Percentiles rank a stretch among this genome's conserved stretches.
phyloP scores from a whole-genome alignment of 768 basidiomycete genomes.

The Pleurotus cornucopiae region DNA sequence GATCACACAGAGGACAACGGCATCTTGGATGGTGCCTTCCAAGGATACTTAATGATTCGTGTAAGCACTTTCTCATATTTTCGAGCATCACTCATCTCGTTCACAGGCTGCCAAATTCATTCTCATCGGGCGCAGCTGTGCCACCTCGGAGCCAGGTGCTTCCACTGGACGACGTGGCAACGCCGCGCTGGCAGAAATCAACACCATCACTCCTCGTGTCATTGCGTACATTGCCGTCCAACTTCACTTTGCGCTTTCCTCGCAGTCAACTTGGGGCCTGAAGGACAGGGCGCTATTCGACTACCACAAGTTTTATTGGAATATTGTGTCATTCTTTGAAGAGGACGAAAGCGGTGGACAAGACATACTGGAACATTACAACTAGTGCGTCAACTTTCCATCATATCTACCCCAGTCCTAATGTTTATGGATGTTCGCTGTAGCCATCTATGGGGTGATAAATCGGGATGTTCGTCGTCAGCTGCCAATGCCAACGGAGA shows the following conservation, averaged over 20 bases:
- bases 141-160: slow-evolving; percentile 10
- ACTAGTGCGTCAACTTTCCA: slow-evolving; percentile 1
- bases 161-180: slow-evolving; percentile 13
- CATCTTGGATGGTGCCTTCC: not conserved
- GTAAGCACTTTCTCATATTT: not conserved
- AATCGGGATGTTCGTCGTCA: too few species aligned
- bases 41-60: slow-evolving; percentile 2
- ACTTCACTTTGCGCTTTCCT: slow-evolving; percentile 8
- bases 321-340: slow-evolving; percentile 8
- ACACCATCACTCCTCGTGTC: slow-evolving; percentile 9
- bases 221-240: slow-evolving; percentile 18
- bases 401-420: not conserved
- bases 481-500: too few species aligned
- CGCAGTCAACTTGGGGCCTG: slow-evolving; percentile 1
- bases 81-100: not conserved
- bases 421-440: not conserved
- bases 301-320: slow-evolving; percentile 11
- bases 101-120: slow-evolving; percentile 13
- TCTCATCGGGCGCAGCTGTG: slow-evolving; percentile 14
- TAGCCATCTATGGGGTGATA: not conserved
- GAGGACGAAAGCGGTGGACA: not conserved
- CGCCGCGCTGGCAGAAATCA: slow-evolving; percentile 12
- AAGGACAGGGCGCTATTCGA: slow-evolving; percentile 6
- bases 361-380: slow-evolving; percentile 7
- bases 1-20: slow-evolving; percentile 2